Conservation (phyloP, 768 basidiomycete genomes). For the Trametes villosa region DNA sequence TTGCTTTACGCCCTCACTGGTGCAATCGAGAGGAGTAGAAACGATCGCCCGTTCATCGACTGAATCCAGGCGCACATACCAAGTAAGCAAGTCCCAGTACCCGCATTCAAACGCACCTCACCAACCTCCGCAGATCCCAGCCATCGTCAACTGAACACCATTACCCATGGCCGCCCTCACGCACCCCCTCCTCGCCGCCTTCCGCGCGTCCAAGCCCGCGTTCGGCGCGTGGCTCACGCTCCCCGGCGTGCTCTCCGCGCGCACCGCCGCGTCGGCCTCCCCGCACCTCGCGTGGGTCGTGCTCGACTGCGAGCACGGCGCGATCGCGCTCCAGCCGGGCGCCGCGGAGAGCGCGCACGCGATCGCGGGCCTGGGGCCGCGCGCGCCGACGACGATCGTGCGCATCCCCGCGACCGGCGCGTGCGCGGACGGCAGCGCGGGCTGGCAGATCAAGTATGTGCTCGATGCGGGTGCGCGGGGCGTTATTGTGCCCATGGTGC, state of each 20-base stretch:
- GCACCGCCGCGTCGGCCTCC: constrained; percentile 57
- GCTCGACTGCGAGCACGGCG: constrained; percentile 73
- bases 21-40: too few species aligned
- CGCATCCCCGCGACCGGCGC: constrained; percentile 67
- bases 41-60: too few species aligned
- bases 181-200: constrained; percentile 55
- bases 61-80: too few species aligned
- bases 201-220: constrained; percentile 60
- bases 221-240: constrained; percentile 72
- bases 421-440: constrained; percentile 49
- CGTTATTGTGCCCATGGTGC: constrained; percentile 69
- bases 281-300: constrained; percentile 63
- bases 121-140: background rate
- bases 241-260: constrained; percentile 60
- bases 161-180: constrained; percentile 45
- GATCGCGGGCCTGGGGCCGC: constrained; percentile 49
- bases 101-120: too few species aligned
- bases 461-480: constrained; percentile 71
- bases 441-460: constrained; percentile 75
- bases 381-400: constrained; percentile 58
- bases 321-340: constrained; percentile 57
- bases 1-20: too few species aligned
- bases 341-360: constrained; percentile 60
- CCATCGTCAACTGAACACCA: background rate
- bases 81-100: too few species aligned